Evolutionary conservation across 345 rosid genomes (phyloP).

Genomic region (Conringia planisiliqua): DNA sequence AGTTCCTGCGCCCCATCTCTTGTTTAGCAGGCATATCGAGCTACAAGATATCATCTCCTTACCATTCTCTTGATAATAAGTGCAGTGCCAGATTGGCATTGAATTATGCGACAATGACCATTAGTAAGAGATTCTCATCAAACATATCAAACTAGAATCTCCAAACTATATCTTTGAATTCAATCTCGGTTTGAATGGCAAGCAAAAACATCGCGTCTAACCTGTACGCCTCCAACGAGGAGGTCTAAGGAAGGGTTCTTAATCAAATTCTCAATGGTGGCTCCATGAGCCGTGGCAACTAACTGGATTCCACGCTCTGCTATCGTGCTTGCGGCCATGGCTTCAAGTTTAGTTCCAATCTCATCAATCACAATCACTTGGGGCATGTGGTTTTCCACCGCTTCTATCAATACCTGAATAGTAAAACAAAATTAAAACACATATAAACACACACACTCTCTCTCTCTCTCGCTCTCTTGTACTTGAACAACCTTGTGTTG

Average conservation of each 20-base stretch:
- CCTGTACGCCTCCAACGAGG: constrained; percentile 95
- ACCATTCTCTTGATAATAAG: not conserved
- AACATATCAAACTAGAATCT: not conserved
- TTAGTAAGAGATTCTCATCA: not conserved
- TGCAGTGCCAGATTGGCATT: not conserved
- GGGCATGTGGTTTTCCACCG: constrained; percentile 96
- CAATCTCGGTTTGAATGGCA: not conserved
- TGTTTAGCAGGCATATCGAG: not conserved
- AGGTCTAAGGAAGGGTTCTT: constrained; percentile 90
- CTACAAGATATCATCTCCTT: not conserved
- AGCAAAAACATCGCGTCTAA: constrained; percentile 21
- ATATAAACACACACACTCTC: not conserved
- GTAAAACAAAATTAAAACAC: constrained; percentile 3
- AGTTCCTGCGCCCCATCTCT: not conserved
- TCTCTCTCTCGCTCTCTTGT: not conserved
- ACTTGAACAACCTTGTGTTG: constrained; percentile 58
- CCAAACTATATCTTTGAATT: not conserved
- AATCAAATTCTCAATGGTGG: constrained; percentile 74
- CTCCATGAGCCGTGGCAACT: constrained; percentile 94
- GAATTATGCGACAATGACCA: not conserved
- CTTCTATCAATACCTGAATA: constrained; percentile 74
- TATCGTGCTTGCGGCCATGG: constrained; percentile 89
- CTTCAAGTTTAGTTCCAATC: constrained; percentile 94
- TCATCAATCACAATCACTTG: constrained; percentile 95
- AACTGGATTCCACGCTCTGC: constrained; percentile 96